Percentiles rank a stretch among this genome's conserved stretches.
Evolutionary conservation across 139 green algal genomes (phyloP).

Genomic region (Mesotaenium endlicherianum): DNA sequence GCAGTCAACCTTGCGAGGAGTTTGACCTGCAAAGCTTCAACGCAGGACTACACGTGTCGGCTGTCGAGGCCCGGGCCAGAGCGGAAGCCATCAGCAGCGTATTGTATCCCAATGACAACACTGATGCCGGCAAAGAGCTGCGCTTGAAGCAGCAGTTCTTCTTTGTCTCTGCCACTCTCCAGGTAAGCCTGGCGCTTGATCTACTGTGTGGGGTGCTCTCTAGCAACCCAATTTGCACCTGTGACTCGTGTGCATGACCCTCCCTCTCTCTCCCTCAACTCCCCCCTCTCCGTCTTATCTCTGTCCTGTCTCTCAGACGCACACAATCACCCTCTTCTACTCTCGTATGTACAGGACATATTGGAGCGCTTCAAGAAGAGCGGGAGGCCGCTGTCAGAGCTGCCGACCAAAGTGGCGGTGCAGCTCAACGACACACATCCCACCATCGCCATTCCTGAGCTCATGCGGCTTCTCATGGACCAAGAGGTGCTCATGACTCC

Average conservation of each 20-base stretch:
- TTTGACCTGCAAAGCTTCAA: slow-evolving; percentile 98
- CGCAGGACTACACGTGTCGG: slow-evolving; percentile 81
- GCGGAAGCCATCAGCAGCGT: slow-evolving; percentile 90
- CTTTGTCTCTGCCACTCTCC: slow-evolving; percentile 92
- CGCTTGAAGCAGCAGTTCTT: slow-evolving; percentile 99
- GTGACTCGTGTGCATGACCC: too few species aligned
- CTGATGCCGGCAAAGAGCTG: slow-evolving; percentile 95
- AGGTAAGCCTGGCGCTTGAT: too few species aligned
- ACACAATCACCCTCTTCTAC: too few species aligned
- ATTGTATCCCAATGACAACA: slow-evolving; percentile 98
- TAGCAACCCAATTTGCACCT: too few species aligned
- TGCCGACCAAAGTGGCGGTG: slow-evolving; percentile 70
- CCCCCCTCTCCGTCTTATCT: not conserved
- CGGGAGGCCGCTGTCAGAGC: not conserved
- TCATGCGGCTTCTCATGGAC: slow-evolving; percentile 98
- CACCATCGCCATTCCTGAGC: slow-evolving; percentile 87
- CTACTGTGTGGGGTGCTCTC: too few species aligned
- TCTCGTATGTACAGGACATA: slow-evolving; percentile 57
- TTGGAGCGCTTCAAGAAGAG: slow-evolving; percentile 64
- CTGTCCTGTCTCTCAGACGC: not conserved
- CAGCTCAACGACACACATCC: slow-evolving; percentile 99
- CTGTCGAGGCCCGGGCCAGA: slow-evolving; percentile 71
- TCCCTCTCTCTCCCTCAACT: not conserved
- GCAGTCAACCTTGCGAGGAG: slow-evolving; percentile 24
- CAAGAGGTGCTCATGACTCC: slow-evolving; percentile 76